These are phyloP conservation scores for Dactylis glomerata DNA, from an alignment of 176 grass and related monocot species.

Conservation along the genomic window DNA sequence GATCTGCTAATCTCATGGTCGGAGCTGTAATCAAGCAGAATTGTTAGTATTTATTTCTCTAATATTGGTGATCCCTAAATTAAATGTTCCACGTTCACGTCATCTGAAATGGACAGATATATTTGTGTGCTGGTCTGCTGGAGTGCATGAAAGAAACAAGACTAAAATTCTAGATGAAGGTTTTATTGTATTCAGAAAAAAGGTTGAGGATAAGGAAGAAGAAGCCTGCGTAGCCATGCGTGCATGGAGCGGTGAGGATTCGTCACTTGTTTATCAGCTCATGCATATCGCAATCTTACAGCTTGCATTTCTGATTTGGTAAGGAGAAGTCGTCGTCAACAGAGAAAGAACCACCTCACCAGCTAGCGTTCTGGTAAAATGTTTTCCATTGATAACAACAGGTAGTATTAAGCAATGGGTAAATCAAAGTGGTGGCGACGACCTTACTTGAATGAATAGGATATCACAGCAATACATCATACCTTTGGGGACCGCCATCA, in stretches of 20 bases:
- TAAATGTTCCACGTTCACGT: not conserved
- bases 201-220: not conserved
- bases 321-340: not conserved
- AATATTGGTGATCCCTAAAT: not conserved
- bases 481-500: too few relatives aligned
- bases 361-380: not conserved
- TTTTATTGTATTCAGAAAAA: not conserved
- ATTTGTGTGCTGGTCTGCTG: not conserved
- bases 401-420: not conserved
- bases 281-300: slow-evolving; percentile 32
- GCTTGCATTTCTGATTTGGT: not conserved
- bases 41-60: not conserved
- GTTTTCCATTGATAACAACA: not conserved
- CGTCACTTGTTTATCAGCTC: slow-evolving; percentile 15
- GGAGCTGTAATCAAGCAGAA: not conserved
- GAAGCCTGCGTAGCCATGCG: not conserved
- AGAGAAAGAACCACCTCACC: not conserved
- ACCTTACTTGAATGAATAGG: not conserved
- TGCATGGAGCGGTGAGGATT: not conserved
- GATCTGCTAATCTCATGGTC: not conserved
- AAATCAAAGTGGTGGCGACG: not conserved
- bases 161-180: slow-evolving; percentile 4
- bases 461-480: too few relatives aligned
- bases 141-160: not conserved
- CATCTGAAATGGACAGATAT: not conserved